Evolutionary conservation across 1,139 yeast species (phyloP).

Genomic region (Scheffersomyces illinoinensis): DNA sequence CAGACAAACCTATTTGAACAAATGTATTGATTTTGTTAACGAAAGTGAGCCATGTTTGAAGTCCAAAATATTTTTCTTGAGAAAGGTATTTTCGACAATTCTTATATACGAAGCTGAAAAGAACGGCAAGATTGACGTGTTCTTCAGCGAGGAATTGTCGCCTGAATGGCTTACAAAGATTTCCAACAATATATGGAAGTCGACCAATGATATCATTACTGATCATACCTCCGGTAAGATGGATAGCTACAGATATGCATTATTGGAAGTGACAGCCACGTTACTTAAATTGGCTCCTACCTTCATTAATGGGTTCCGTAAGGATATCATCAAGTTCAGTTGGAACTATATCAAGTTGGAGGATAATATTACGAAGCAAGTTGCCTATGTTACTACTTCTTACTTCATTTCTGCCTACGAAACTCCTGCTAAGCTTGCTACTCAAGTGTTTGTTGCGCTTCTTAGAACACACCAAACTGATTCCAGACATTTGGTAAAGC

Average conservation of each 20-base stretch:
- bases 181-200: slow-evolving; percentile 72
- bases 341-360: slow-evolving; percentile 93
- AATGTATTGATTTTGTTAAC: slow-evolving; percentile 50
- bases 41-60: slow-evolving; percentile 42
- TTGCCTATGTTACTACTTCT: slow-evolving; percentile 88
- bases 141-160: slow-evolving; percentile 34
- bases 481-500: slow-evolving; percentile 78
- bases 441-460: slow-evolving; percentile 90
- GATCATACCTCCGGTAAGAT: slow-evolving; percentile 67
- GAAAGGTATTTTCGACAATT: slow-evolving; percentile 64
- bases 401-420: slow-evolving; percentile 87
- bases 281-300: slow-evolving; percentile 70
- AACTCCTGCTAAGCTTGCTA: slow-evolving; percentile 84
- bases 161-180: slow-evolving; percentile 67
- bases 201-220: slow-evolving; percentile 52
- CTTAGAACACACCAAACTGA: slow-evolving; percentile 85
- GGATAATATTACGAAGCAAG: slow-evolving; percentile 86
- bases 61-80: slow-evolving; percentile 65
- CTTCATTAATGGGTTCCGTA: slow-evolving; percentile 62
- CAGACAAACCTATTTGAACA: slow-evolving; percentile 53
- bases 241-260: slow-evolving; percentile 75
- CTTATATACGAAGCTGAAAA: slow-evolving; percentile 62
- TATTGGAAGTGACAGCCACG: slow-evolving; percentile 79
- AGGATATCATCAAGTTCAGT: slow-evolving; percentile 88
- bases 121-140: slow-evolving; percentile 48